Evolutionary conservation across 495 filamentous ascomycete species (phyloP).

Genomic region (Letharia columbiana): DNA sequence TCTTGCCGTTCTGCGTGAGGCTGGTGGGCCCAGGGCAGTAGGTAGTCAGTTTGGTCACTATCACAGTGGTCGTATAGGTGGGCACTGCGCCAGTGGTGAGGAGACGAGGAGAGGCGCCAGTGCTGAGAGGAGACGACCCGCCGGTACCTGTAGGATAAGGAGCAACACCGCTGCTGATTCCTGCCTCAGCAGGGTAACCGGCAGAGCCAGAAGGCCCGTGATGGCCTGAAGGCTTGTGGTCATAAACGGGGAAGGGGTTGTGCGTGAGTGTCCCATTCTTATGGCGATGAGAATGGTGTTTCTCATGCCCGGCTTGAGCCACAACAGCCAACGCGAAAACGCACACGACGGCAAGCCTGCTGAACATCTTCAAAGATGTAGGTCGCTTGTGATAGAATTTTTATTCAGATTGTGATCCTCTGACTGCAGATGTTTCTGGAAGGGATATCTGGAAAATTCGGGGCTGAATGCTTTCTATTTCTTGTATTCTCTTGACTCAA

Average conservation of each 20-base stretch:
- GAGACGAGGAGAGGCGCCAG: constrained; percentile 8
- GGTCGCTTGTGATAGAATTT: constrained; percentile 10
- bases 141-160: constrained; percentile 8
- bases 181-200: not conserved
- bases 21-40: constrained; percentile 21
- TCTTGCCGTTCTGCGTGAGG: constrained; percentile 57
- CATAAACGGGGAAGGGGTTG: not conserved
- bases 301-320: constrained; percentile 32
- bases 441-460: not conserved
- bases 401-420: not conserved
- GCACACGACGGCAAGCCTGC: constrained; percentile 42
- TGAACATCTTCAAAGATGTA: constrained; percentile 26
- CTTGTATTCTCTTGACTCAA: constrained; percentile 10
- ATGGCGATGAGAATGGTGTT: constrained; percentile 26
- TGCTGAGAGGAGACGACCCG: constrained; percentile 3
- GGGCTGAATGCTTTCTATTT: constrained; percentile 11
- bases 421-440: not conserved
- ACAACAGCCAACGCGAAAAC: constrained; percentile 42
- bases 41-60: constrained; percentile 19
- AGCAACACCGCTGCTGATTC: not conserved
- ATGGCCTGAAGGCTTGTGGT: not conserved
- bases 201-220: constrained; percentile 1
- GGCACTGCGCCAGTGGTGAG: constrained; percentile 13
- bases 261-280: constrained; percentile 12
- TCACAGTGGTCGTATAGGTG: constrained; percentile 3